These are phyloP conservation scores for Aspergillus thermomutatus DNA, from an alignment of 2,329 filamentous ascomycete species.

Conservation along the genomic window DNA sequence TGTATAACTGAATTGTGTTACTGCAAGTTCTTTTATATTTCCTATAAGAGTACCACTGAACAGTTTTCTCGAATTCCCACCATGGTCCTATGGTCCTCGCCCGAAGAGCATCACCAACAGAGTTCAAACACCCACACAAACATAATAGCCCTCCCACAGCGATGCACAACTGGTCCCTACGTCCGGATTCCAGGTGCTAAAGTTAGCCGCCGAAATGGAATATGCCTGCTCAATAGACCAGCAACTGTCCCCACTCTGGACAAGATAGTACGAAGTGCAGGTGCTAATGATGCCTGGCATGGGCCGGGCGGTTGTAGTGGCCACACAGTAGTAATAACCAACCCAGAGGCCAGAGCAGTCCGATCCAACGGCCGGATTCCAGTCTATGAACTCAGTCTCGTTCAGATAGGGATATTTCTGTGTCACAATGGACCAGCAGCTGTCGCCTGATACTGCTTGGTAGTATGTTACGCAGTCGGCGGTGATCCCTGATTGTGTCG, in stretches of 20 bases:
- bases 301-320: neutral
- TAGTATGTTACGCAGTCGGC: constrained; percentile 14
- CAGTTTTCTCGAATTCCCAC: no score
- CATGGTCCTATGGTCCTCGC: no score
- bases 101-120: no score
- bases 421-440: constrained; percentile 10
- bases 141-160: constrained; percentile 19
- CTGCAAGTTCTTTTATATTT: no score
- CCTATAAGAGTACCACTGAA: no score
- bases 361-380: constrained; percentile 14
- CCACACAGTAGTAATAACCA: constrained; percentile 11
- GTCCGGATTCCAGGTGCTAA: constrained; percentile 21
- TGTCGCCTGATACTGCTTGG: constrained; percentile 11
- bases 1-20: no score
- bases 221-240: constrained; percentile 17
- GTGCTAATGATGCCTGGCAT: constrained; percentile 12
- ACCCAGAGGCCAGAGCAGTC: constrained; percentile 4
- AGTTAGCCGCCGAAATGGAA: constrained; percentile 10
- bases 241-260: constrained; percentile 20
- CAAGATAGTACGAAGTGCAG: constrained; percentile 24
- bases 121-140: constrained; percentile 19
- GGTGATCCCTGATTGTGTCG: constrained; percentile 13
- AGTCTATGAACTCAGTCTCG: constrained; percentile 3
- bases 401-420: constrained; percentile 8
- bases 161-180: constrained; percentile 16